A percentile compares a stretch with the other conserved stretches of the same genome.
These are phyloP conservation scores for Ceriops zippeliana DNA, from an alignment of 345 rosid species.

Conservation along the genomic window DNA sequence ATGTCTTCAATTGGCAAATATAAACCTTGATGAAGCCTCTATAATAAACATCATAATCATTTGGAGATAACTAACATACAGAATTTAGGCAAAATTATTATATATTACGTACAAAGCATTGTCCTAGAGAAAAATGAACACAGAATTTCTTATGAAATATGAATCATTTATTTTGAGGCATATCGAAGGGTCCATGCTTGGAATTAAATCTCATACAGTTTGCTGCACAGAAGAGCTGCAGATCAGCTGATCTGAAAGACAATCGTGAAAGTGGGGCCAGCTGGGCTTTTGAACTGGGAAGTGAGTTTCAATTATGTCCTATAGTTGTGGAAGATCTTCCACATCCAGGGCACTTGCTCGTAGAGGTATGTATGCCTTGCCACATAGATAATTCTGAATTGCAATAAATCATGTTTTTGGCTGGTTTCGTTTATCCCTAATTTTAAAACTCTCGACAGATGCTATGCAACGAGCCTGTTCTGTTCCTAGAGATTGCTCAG, in stretches of 20 bases:
- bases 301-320: slow-evolving; percentile 42
- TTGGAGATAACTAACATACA: too few species aligned
- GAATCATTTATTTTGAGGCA: too few species aligned
- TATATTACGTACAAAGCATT: too few species aligned
- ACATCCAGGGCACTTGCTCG: slow-evolving; percentile 51
- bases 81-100: too few species aligned
- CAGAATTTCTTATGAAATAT: too few species aligned
- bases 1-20: too few species aligned
- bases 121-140: too few species aligned
- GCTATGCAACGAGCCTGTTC: slow-evolving; percentile 48
- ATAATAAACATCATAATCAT: too few species aligned
- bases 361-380: slow-evolving; percentile 36
- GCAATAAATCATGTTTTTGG: neutral
- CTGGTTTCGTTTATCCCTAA: neutral
- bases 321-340: slow-evolving; percentile 62
- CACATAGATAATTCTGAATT: neutral
- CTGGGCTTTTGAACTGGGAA: slow-evolving; percentile 48
- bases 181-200: neutral
- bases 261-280: slow-evolving; percentile 30
- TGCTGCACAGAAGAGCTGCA: slow-evolving; percentile 21
- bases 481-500: slow-evolving; percentile 56
- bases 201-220: slow-evolving; percentile 17
- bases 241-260: slow-evolving; percentile 26
- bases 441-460: slow-evolving; percentile 33
- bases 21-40: too few species aligned